phyloP scores from a whole-genome alignment of 169 alveolate genomes.

The Eimeria necatrix region DNA sequence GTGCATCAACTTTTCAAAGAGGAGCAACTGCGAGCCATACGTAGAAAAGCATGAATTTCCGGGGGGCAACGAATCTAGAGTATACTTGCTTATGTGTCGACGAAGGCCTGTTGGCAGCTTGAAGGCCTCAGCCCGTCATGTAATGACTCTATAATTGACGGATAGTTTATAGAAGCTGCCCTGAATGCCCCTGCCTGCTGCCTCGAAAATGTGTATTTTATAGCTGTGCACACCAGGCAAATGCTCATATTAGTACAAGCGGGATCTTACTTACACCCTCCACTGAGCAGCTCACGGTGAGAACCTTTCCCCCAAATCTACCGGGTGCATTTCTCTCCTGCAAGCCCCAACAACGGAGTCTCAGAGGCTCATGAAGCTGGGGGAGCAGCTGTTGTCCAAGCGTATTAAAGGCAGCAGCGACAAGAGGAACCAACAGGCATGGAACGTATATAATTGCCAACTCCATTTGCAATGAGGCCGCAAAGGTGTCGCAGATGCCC shows the following conservation, averaged over 20 bases:
- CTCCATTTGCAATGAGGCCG: constrained; percentile 77
- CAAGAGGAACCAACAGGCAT: constrained; percentile 30
- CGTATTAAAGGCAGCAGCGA: constrained; percentile 40
- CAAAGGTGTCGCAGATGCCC: constrained; percentile 80
- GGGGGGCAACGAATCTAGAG: too few relatives aligned
- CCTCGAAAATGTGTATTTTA: too few relatives aligned
- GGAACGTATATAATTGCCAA: constrained; percentile 78
- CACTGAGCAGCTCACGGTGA: constrained; percentile 79
- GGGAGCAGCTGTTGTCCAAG: constrained; percentile 70
- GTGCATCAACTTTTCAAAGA: too few relatives aligned
- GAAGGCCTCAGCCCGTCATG: neutral
- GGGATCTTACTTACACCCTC: constrained; percentile 43
- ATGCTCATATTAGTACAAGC: too few relatives aligned
- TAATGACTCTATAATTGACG: neutral
- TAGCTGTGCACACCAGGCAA: too few relatives aligned
- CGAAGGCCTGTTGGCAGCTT: too few relatives aligned
- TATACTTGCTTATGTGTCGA: too few relatives aligned
- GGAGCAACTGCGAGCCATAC: too few relatives aligned
- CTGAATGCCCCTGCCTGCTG: neutral
- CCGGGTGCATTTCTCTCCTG: constrained; percentile 79
- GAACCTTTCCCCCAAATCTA: constrained; percentile 80
- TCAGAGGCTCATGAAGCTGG: constrained; percentile 67
- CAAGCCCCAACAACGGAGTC: constrained; percentile 76
- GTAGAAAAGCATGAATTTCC: too few relatives aligned
- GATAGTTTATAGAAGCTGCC: neutral